Conservation (phyloP, 176 grass and related monocot species). For the Tillandsia leiboldiana region DNA sequence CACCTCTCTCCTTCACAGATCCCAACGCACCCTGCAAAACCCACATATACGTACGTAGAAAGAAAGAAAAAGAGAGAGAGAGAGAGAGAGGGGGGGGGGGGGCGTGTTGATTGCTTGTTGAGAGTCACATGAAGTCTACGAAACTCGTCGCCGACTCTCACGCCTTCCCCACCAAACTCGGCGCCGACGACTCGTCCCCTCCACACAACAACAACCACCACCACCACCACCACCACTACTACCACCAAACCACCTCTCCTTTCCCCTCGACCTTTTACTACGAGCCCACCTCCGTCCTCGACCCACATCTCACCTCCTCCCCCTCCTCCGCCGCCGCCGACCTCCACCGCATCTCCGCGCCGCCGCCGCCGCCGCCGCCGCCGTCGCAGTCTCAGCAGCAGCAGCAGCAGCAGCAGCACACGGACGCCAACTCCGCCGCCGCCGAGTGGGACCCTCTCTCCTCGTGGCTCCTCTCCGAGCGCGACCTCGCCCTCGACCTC, state of each 20-base stretch:
- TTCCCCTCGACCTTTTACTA: conserved; percentile 10
- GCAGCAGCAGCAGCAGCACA: conserved; percentile 8
- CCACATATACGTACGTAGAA: not conserved
- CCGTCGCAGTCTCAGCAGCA: not conserved
- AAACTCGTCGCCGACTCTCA: not conserved
- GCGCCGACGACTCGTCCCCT: too few relatives aligned
- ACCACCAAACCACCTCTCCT: not conserved
- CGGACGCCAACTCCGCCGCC: conserved; percentile 1
- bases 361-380: too few relatives aligned
- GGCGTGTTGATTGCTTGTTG: not conserved
- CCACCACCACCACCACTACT: conserved; percentile 15
- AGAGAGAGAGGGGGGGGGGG: not conserved
- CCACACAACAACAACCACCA: not conserved
- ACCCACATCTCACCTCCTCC: conserved; percentile 43
- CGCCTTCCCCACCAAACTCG: too few relatives aligned
- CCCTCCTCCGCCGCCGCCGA: conserved; percentile 19
- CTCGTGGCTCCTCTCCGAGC: conserved; percentile 35
- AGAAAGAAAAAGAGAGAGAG: not conserved
- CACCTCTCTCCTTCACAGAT: not conserved
- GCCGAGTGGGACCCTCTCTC: conserved; percentile 42
- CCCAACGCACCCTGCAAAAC: not conserved
- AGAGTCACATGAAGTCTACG: not conserved
- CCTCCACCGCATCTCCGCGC: not conserved
- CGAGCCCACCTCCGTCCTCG: conserved; percentile 56
- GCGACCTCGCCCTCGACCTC: conserved; percentile 17